Conservation (phyloP, 139 green algal species). For the Micromonas pusilla region DNA sequence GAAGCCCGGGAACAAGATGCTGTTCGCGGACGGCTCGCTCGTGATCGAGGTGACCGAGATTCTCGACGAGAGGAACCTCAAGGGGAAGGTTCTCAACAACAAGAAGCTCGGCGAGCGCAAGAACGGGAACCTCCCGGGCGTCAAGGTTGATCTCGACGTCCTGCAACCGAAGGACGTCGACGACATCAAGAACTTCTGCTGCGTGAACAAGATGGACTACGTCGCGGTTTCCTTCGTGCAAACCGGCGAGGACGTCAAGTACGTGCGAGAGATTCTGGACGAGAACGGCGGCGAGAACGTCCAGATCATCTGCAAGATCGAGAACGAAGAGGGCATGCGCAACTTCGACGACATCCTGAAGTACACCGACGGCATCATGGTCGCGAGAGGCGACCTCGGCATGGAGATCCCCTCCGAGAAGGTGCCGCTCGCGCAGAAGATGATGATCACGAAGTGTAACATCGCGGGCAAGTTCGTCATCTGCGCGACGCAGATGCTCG, state of each 20-base stretch:
- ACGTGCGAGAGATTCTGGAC: constrained; percentile 55
- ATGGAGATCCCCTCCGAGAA: constrained; percentile 54
- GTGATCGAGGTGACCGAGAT: constrained; percentile 26
- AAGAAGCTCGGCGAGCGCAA: constrained; percentile 34
- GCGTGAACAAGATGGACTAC: constrained; percentile 43
- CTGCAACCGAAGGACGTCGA: constrained; percentile 42
- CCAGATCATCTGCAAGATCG: constrained; percentile 74
- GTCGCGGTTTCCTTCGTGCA: constrained; percentile 58
- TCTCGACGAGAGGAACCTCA: constrained; percentile 18
- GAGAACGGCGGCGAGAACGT: constrained; percentile 44
- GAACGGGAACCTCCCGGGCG: constrained; percentile 42
- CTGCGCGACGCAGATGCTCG: constrained; percentile 44
- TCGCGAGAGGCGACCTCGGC: constrained; percentile 64
- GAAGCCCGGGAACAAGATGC: constrained; percentile 48
- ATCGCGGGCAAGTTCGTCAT: constrained; percentile 40
- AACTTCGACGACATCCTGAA: constrained; percentile 60
- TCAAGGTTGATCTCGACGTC: constrained; percentile 45
- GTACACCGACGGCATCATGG: constrained; percentile 67
- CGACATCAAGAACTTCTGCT: constrained; percentile 46
- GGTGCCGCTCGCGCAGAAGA: constrained; percentile 33
- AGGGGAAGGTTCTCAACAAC: constrained; percentile 25
- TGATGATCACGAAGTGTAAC: constrained; percentile 34
- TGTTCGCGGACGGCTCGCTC: constrained; percentile 57
- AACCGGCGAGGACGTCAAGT: constrained; percentile 47
- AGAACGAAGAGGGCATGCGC: constrained; percentile 56